Evolutionary conservation across 2,329 filamentous ascomycete species (phyloP).

Genomic region (Claviceps cyperi): DNA sequence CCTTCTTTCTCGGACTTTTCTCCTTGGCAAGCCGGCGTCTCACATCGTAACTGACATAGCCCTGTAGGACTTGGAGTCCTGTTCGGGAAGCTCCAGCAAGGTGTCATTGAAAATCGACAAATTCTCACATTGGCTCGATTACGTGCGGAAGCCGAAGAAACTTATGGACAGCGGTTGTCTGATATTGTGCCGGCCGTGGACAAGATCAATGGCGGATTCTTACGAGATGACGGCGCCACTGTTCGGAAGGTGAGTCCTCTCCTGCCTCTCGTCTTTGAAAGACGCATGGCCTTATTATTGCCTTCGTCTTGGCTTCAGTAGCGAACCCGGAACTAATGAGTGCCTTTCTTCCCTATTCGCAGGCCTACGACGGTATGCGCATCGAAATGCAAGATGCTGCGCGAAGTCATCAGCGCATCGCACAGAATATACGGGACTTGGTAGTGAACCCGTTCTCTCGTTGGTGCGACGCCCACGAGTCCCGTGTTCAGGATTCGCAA

Average conservation of each 20-base stretch:
- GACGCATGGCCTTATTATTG: neutral
- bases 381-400: slow-evolving; percentile 84
- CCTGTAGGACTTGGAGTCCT: slow-evolving; percentile 67
- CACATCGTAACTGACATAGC: slow-evolving; percentile 6
- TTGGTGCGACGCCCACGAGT: slow-evolving; percentile 92
- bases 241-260: slow-evolving; percentile 61
- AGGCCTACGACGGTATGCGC: slow-evolving; percentile 91
- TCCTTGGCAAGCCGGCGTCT: neutral
- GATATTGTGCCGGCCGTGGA: slow-evolving; percentile 75
- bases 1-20: neutral
- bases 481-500: slow-evolving; percentile 82
- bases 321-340: slow-evolving; percentile 8
- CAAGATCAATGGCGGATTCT: slow-evolving; percentile 70
- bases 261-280: neutral
- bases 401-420: slow-evolving; percentile 86
- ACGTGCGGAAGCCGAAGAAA: slow-evolving; percentile 89
- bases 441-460: slow-evolving; percentile 87
- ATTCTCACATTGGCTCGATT: slow-evolving; percentile 80
- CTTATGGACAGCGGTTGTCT: slow-evolving; percentile 65
- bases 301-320: neutral
- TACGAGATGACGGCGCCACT: slow-evolving; percentile 86
- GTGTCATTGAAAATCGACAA: slow-evolving; percentile 88
- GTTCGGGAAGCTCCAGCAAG: slow-evolving; percentile 93
- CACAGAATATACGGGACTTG: slow-evolving; percentile 87
- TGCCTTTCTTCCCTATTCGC: slow-evolving; percentile 3